Percentiles rank a stretch among this genome's conserved stretches.
phyloP scores from a whole-genome alignment of 148 eudicot genomes.

The Oxyria digyna region DNA sequence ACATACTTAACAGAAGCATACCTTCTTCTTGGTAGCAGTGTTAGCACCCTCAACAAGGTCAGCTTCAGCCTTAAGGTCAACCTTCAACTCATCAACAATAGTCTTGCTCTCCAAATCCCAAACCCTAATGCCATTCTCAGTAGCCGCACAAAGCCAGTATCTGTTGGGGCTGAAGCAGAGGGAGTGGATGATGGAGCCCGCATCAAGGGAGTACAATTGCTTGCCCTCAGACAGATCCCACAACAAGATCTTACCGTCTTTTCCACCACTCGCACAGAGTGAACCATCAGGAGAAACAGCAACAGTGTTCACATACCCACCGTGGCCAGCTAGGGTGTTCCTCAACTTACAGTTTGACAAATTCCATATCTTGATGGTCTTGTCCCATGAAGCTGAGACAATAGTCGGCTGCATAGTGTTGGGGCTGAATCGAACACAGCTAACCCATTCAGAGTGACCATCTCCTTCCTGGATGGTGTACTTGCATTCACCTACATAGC shows the following conservation, averaged over 20 bases:
- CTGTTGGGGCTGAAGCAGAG: slow-evolving; percentile 91
- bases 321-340: slow-evolving; percentile 12
- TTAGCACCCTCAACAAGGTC: slow-evolving; percentile 40
- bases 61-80: slow-evolving; percentile 67
- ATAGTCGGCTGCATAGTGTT: slow-evolving; percentile 26
- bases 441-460: slow-evolving; percentile 21
- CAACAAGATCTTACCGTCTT: slow-evolving; percentile 26
- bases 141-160: slow-evolving; percentile 98
- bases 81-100: slow-evolving; percentile 68
- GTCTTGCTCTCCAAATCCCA: slow-evolving; percentile 88
- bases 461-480: slow-evolving; percentile 49
- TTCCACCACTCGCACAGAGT: slow-evolving; percentile 22
- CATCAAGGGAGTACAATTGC: slow-evolving; percentile 61
- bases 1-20: background rate
- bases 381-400: slow-evolving; percentile 28
- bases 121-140: slow-evolving; percentile 70
- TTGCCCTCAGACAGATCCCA: slow-evolving; percentile 93
- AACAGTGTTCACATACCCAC: slow-evolving; percentile 17
- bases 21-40: slow-evolving; percentile 49
- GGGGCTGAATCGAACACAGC: slow-evolving; percentile 20
- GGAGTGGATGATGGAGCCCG: slow-evolving; percentile 55
- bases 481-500: slow-evolving; percentile 39
- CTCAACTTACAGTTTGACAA: slow-evolving; percentile 26
- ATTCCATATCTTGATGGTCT: slow-evolving; percentile 18
- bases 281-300: slow-evolving; percentile 23